Base-by-base conservation (phyloP, 139 green algal genomes). In the Closterium sp. region DNA sequence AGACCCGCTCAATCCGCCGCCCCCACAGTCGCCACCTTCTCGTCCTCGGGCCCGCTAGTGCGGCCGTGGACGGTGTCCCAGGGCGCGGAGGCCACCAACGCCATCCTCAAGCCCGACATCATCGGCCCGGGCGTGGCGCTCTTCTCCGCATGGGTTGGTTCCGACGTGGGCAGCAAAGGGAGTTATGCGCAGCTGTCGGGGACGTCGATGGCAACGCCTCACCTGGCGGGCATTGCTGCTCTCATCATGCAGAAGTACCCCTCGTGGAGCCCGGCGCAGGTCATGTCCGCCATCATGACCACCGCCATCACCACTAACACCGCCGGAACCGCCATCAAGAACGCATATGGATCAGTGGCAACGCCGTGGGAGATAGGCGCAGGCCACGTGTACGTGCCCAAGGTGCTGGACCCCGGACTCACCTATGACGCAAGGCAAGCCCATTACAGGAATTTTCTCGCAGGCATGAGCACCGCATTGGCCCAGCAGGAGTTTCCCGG, bases 151-250 rank as follows among this genome's bases (percentile, higher is more conserved):
- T 69, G 43, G 43, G 86, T 35, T 30, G 31, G n/a, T 30, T 89
- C 34, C 31, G 86, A 38, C 34, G 43, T 64, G 28, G 43, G n/a
- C 28, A 9, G 31, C 34, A 34, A 21, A 76, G 86, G 86, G 86
- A 34, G 43, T 16, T 69, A 69, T 16, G 43, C 43, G 43, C 43
- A 69, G 43, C 43, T 69, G 43, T 69, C 89, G 43, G 81, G 81
- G n/a, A 86, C 81, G 81, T 86, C 81, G n/a, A 86, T 86, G 81
- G n/a, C 81, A 23, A 33, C 30, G n/a, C n/a, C n/a, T 33, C 81
- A 86, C n/a, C 5, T 86, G 81, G 81, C 81, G 81, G 81, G 81
- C 81, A 86, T 86, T 34, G 81, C 81, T 34, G 81, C 81, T 32
- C 81, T 86, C n/a, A 33, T 86, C 81, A 86, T 34, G 81, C n/a